Evolutionary conservation across 805 yeast species (phyloP).

Genomic region (Wickerhamiella brachini): DNA sequence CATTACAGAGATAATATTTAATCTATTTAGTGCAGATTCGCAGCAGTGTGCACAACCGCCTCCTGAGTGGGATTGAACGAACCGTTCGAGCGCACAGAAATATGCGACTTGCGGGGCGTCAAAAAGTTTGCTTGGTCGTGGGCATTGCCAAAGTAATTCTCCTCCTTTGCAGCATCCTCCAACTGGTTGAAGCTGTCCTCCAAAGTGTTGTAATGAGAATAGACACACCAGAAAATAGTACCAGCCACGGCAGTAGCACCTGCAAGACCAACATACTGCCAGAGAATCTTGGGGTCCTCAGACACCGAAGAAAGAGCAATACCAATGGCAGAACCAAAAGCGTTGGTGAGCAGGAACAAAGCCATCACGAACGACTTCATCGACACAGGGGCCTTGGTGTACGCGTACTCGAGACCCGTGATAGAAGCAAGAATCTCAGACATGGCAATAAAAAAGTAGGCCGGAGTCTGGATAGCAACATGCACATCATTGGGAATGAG

Average conservation of each 20-base stretch:
- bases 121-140: neutral
- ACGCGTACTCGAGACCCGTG: conserved; percentile 75
- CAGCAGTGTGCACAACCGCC: neutral
- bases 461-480: conserved; percentile 60
- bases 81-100: neutral
- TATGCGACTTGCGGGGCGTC: neutral
- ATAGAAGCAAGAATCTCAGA: conserved; percentile 70
- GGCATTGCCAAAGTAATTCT: neutral
- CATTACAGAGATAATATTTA: neutral
- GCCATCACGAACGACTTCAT: conserved; percentile 54
- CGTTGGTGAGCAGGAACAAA: conserved; percentile 52
- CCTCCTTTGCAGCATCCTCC: conserved; percentile 33
- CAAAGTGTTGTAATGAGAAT: conserved; percentile 38
- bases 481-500: conserved; percentile 35
- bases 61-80: neutral
- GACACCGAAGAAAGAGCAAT: conserved; percentile 57
- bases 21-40: neutral
- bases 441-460: conserved; percentile 57
- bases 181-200: conserved; percentile 35
- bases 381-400: conserved; percentile 62
- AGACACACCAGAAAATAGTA: conserved; percentile 43
- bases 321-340: conserved; percentile 67
- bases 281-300: conserved; percentile 52
- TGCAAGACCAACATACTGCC: conserved; percentile 56
- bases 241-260: conserved; percentile 48